Percentiles rank a stretch among this genome's conserved stretches.
These are phyloP conservation scores for Trichophyton verrucosum DNA, from an alignment of 2,329 filamentous ascomycete genomes.

Conservation along the genomic window DNA sequence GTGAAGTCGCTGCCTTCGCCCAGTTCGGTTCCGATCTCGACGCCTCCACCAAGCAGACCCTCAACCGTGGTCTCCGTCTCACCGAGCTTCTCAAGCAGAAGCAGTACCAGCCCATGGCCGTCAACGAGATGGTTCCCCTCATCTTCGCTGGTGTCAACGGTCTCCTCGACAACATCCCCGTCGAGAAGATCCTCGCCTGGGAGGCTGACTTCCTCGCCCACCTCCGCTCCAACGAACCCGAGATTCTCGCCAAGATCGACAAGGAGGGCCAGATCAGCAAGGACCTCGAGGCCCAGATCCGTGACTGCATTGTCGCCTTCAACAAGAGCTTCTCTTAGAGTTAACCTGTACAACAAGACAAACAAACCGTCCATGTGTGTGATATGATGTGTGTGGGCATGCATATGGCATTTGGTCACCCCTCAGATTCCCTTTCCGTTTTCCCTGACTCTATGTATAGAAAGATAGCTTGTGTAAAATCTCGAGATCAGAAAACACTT, in stretches of 20 bases:
- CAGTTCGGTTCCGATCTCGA: conserved; percentile 99
- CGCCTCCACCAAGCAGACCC: conserved; percentile 96
- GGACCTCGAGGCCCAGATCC: conserved; percentile 55
- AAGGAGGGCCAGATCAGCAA: conserved; percentile 95
- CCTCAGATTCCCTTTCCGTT: conserved; percentile 5
- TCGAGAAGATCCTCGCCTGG: conserved; percentile 83
- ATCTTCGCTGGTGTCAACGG: conserved; percentile 99
- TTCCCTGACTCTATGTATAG: conserved; percentile 11
- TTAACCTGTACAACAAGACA: conserved; percentile 5
- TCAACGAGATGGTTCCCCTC: conserved; percentile 99
- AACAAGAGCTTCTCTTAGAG: conserved; percentile 75
- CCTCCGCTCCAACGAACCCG: conserved; percentile 80
- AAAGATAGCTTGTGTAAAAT: conserved; percentile 16
- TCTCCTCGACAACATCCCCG: conserved; percentile 76
- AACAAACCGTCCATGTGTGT: background rate
- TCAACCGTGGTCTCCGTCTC: conserved; percentile 94
- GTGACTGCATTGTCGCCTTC: conserved; percentile 65
- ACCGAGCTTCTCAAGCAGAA: conserved; percentile 99
- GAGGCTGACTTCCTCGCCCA: conserved; percentile 88
- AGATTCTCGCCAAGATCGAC: conserved; percentile 73
- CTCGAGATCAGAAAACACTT: conserved; percentile 11
- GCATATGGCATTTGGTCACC: conserved; percentile 1
- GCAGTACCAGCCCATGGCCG: conserved; percentile 97
- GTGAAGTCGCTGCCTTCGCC: conserved; percentile 98
- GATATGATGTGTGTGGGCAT: background rate